phyloP scores from a whole-genome alignment of 768 basidiomycete species.

The Lentinula guzmanii region DNA sequence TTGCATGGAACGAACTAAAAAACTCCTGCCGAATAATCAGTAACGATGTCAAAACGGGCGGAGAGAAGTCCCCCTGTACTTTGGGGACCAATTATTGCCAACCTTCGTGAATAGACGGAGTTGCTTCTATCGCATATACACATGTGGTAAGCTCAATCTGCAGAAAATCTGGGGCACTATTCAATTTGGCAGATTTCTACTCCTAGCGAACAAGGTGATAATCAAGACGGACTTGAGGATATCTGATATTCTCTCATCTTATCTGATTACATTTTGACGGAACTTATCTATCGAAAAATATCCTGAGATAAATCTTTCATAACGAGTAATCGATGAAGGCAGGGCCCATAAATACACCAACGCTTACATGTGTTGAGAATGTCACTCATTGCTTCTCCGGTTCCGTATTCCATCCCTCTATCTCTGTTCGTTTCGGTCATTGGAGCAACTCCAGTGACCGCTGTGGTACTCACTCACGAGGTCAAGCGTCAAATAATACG shows the following conservation, averaged over 20 bases:
- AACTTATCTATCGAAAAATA: neutral
- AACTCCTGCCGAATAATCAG: neutral
- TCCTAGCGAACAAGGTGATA: neutral
- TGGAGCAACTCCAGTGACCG: neutral
- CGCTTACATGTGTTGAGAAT: neutral
- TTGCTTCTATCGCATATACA: neutral
- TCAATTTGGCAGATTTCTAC: neutral
- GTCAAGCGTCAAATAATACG: no score
- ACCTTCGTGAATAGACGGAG: neutral
- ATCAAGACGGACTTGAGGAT: neutral
- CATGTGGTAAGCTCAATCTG: neutral
- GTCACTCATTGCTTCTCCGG: neutral
- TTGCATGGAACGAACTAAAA: neutral
- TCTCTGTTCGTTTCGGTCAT: neutral
- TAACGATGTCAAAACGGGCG: neutral
- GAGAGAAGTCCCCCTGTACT: neutral
- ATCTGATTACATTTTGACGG: neutral
- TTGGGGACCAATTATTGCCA: neutral
- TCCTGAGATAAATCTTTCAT: neutral
- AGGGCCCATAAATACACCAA: neutral
- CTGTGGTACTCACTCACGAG: neutral
- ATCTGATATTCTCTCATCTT: neutral
- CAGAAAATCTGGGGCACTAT: neutral
- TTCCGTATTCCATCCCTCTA: neutral
- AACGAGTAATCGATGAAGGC: neutral